Conservation (phyloP, 768 basidiomycete species). For the Coprinopsis sp. region DNA sequence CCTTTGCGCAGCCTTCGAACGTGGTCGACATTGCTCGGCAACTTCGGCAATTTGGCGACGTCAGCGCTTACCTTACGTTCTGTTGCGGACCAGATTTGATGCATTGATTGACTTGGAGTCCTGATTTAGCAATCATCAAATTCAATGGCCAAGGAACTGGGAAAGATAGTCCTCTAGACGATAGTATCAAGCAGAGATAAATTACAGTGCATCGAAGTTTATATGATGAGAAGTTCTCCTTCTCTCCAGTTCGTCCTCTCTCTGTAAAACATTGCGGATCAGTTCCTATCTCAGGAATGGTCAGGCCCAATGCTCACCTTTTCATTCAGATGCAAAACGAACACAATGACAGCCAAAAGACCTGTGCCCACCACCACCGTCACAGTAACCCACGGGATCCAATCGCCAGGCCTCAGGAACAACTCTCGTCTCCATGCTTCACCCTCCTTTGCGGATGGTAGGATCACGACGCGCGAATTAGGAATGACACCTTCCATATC, state of each 20-base stretch:
- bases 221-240: constrained; percentile 89
- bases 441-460: constrained; percentile 57
- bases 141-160: too few species aligned
- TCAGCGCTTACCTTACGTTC: too few species aligned
- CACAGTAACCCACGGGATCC: constrained; percentile 97
- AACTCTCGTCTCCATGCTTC: constrained; percentile 82
- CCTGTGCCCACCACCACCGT: constrained; percentile 73
- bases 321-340: constrained; percentile 86
- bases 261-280: constrained; percentile 37
- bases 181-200: not conserved
- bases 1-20: too few species aligned
- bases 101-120: too few species aligned
- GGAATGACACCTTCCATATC: constrained; percentile 97
- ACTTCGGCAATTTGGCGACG: too few species aligned
- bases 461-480: constrained; percentile 94
- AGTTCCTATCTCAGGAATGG: not conserved
- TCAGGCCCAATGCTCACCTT: constrained; percentile 53
- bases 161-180: too few species aligned
- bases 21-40: too few species aligned
- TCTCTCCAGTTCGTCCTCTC: constrained; percentile 91
- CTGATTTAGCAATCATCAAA: too few species aligned
- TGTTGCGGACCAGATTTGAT: too few species aligned
- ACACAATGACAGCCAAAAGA: constrained; percentile 74
- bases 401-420: constrained; percentile 90
- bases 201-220: constrained; percentile 91